Base-by-base conservation (phyloP, 441 rosid genomes). In the Pelargonium cotyledonis region DNA sequence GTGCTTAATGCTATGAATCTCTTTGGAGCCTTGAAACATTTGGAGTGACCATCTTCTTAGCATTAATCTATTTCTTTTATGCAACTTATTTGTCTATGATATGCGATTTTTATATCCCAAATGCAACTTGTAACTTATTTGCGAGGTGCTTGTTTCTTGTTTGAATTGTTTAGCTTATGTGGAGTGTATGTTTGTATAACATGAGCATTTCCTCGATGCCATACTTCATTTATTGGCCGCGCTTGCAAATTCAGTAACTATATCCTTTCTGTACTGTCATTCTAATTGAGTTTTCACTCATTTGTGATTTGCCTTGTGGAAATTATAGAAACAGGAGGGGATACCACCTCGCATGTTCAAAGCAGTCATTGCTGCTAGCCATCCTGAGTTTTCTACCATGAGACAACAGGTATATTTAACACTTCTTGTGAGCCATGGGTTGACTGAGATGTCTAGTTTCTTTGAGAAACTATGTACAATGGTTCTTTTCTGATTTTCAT, bases 321-420 rank as follows among this genome's bases (percentile, higher is more conserved):
- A 73, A 75, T 76, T 66, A 76, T 74, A 89, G 97, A 86, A 83
- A 81, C 99, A 95, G 79, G 89, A 89, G 81, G 99, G 99, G 61
- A 83, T 91, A 79, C 90, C 87, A n/a, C 97, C 97, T 78, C 97
- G 88, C 10, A 91, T 90, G 99, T 88, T 95, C 85, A 91, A 95
- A 80, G 78, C 94, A 12, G 89, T 95, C 67, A 86, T 95, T 78
- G 96, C 97, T 75, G 91, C 97, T 64, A 89, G 91, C 75, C 99
- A 95, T 77, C 90, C 89, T 5, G 99, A 91, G 75, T 95, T 95
- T 74, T 90, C 97, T 73, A 78, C 97, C 57, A 82, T 95, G 97
- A 89, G 97, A 80, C 99, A 95, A 73, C 99, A 95, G 96, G 99
- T 95, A 73, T 58, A 73, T 57, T 44, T 40, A 44, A 47, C 55